phyloP scores from a whole-genome alignment of 2,329 filamentous ascomycete genomes.

The Hymenoscyphus fructigenus region DNA sequence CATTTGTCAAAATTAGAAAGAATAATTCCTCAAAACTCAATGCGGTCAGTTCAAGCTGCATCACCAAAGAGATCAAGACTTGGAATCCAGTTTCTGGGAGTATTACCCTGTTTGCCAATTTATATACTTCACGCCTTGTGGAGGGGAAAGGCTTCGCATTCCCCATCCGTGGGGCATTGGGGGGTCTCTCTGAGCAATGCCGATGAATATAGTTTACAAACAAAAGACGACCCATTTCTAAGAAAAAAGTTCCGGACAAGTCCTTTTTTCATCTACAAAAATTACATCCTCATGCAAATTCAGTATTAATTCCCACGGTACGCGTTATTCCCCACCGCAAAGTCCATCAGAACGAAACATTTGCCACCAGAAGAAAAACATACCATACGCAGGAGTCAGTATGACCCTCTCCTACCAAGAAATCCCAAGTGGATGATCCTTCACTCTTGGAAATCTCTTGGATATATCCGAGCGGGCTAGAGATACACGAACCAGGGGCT shows the following conservation, averaged over 20 bases:
- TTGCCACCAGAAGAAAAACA: background rate
- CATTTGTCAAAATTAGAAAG: background rate
- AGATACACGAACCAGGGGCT: background rate
- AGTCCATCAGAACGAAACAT: background rate
- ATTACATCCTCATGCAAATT: background rate
- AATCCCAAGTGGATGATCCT: background rate
- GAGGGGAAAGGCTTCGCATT: background rate
- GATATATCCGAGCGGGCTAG: background rate
- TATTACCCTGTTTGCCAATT: background rate
- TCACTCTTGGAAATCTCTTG: conserved; percentile 1
- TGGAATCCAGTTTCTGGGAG: background rate
- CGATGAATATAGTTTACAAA: background rate
- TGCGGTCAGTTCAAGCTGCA: background rate
- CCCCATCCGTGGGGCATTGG: background rate
- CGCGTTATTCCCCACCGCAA: background rate
- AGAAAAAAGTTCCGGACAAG: background rate
- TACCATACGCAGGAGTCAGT: background rate
- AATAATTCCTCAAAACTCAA: background rate
- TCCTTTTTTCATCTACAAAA: background rate
- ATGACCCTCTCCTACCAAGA: background rate
- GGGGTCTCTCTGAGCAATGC: background rate
- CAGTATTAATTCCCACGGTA: background rate
- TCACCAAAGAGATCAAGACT: background rate
- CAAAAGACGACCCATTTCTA: background rate
- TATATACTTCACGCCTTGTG: background rate